Evolutionary conservation across 2,329 filamentous ascomycete genomes (phyloP).

Genomic region (Tolypocladium amazonense): DNA sequence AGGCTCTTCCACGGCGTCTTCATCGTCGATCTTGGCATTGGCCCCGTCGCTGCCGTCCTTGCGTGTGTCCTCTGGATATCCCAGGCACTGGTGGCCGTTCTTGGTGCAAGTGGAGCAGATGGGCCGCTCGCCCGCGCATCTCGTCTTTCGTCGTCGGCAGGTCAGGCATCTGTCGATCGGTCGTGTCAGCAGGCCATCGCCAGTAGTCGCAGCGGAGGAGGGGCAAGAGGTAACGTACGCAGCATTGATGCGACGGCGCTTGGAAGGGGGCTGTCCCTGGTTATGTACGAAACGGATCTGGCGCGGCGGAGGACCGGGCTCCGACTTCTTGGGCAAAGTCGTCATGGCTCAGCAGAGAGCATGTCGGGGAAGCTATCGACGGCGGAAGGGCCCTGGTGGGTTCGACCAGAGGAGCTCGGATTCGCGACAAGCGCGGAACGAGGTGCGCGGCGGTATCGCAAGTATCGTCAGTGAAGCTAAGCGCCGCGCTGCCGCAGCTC

Average conservation of each 20-base stretch:
- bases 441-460: background rate
- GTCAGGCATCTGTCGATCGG: constrained; percentile 47
- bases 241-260: constrained; percentile 67
- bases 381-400: background rate
- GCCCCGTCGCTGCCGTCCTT: constrained; percentile 24
- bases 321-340: constrained; percentile 29
- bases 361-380: constrained; percentile 10
- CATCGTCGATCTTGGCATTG: constrained; percentile 11
- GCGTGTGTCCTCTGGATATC: constrained; percentile 48
- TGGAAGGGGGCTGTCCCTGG: constrained; percentile 70
- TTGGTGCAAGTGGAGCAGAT: constrained; percentile 62
- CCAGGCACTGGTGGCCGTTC: constrained; percentile 58
- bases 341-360: constrained; percentile 32
- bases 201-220: background rate
- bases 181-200: background rate
- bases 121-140: constrained; percentile 64
- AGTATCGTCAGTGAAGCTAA: background rate
- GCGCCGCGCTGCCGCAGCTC: background rate
- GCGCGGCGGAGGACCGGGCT: constrained; percentile 33
- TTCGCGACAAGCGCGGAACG: background rate
- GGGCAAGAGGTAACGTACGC: constrained; percentile 42
- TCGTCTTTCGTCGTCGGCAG: constrained; percentile 66
- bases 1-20: constrained; percentile 1
- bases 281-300: constrained; percentile 73
- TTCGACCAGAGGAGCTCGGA: background rate